A percentile compares a stretch with the other conserved stretches of the same genome.
Conservation (phyloP, 2,329 filamentous ascomycete species). For the Ophiocordyceps unilateralis region DNA sequence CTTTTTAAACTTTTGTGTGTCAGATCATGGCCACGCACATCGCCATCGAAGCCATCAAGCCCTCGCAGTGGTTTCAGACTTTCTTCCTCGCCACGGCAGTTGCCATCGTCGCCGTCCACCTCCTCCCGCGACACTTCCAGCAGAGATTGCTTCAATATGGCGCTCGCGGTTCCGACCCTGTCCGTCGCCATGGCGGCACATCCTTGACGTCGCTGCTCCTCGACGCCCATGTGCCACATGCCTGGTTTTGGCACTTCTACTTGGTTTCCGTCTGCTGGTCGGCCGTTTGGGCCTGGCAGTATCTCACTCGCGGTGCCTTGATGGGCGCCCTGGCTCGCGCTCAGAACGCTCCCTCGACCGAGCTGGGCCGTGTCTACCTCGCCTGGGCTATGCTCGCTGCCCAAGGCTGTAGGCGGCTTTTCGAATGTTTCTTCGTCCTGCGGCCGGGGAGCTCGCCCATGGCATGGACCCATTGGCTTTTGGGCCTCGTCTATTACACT, state of each 20-base stretch:
- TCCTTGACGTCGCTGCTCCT: conserved; percentile 9
- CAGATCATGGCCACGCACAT: too few relatives aligned
- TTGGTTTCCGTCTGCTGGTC: conserved; percentile 51
- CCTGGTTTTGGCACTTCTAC: conserved; percentile 86
- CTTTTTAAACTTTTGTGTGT: too few relatives aligned
- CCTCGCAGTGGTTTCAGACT: conserved; percentile 22
- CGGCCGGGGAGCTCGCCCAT: conserved; percentile 54
- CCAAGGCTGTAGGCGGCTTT: conserved; percentile 59
- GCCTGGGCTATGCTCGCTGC: conserved; percentile 57
- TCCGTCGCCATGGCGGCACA: background rate
- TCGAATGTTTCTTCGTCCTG: conserved; percentile 51
- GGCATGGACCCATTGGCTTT: conserved; percentile 68
- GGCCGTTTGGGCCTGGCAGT: conserved; percentile 56
- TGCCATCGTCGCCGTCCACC: conserved; percentile 22
- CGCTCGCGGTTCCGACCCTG: conserved; percentile 16
- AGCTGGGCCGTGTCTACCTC: conserved; percentile 42
- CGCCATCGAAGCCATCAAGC: conserved; percentile 4
- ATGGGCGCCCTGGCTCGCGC: conserved; percentile 29
- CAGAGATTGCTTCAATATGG: conserved; percentile 32
- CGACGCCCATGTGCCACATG: conserved; percentile 54
- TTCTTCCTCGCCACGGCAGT: conserved; percentile 27
- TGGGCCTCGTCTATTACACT: conserved; percentile 66
- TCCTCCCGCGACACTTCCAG: conserved; percentile 25
- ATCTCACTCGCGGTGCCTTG: conserved; percentile 32
- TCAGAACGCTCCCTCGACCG: conserved; percentile 25